These are phyloP conservation scores for Fraxinus paxiana DNA, from an alignment of 305 asterid genomes.

Conservation along the genomic window DNA sequence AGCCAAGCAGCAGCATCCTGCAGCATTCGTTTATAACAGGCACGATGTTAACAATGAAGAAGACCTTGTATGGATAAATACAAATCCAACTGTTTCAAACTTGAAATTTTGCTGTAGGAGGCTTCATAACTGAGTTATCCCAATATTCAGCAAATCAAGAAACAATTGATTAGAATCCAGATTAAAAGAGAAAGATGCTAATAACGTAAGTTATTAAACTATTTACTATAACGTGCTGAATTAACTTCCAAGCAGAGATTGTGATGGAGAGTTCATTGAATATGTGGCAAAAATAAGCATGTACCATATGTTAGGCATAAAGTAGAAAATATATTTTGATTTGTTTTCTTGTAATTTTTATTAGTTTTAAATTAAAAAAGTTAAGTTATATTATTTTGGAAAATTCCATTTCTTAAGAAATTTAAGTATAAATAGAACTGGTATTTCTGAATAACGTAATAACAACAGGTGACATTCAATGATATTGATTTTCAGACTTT, in stretches of 20 bases:
- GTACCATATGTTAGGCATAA: neutral
- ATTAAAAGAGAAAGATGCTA: neutral
- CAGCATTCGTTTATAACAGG: constrained; percentile 25
- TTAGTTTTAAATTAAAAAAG: neutral
- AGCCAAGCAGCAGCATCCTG: constrained; percentile 99
- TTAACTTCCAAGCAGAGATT: neutral
- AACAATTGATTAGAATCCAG: constrained; percentile 7
- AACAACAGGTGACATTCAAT: neutral
- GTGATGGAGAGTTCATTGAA: neutral
- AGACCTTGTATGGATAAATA: constrained; percentile 8
- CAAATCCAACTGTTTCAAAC: neutral
- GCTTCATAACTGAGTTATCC: constrained; percentile 9
- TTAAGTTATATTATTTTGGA: neutral
- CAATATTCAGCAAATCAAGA: constrained; percentile 1
- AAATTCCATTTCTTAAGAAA: neutral
- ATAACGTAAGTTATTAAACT: neutral
- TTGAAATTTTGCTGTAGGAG: constrained; percentile 14
- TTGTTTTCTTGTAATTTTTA: neutral
- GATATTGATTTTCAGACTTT: neutral
- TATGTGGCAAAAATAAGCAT: neutral
- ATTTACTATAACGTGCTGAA: neutral
- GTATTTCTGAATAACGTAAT: neutral
- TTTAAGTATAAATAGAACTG: neutral
- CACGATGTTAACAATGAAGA: constrained; percentile 16
- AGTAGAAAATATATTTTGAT: neutral